Evolutionary conservation across 129 eudicot species (phyloP), one percentile per base, ranked within the genome.

Genomic region (Logfia minima): DNA sequence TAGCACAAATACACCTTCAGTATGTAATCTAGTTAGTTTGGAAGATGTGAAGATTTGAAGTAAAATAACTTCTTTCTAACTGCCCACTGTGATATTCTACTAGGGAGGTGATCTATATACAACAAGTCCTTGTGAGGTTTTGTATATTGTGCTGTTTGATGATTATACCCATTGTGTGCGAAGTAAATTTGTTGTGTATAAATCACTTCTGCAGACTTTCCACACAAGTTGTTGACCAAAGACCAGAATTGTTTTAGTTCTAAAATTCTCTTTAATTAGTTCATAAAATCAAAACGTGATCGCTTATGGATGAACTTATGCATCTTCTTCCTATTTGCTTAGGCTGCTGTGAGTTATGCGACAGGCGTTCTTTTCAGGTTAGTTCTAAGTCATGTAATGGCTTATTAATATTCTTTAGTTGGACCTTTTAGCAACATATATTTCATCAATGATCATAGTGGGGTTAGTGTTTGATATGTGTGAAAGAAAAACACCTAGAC

Each of bases 341-440:
- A 93, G 98, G 98, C 91, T 83, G 98, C 98, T 66, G 83, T 90
- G 81, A 93, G 98, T 75, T 93, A 93, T 76, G 92, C 88, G 56
- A 77, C 81, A 9, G 98, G 98, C 81, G 95, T 93, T 31, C 81
- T 82, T 85, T 93, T 88, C 89, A 93, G 98, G 98, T 93, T 73
- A 74, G 85, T 76, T 78, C 73, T 28, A 22, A 77, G n/a, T 58
- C 28, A 52, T 82, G 24, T 13, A 22, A 53, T 62, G 64, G 52
- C 75, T 81, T 76, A 26, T 7, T 19, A 61, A 28, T 29, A 24
- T 45, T 24, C 70, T 68, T 71, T 66, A 8, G 19, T 31, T 63
- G 66, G 19, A 28, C 31, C 48, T 45, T 41, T 35, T 59, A 68
- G 58, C 75, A 21, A 62, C 41, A 79, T 2, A 23, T 16, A 16